A percentile compares a stretch with the other conserved stretches of the same genome.
These are phyloP conservation scores for Calonectria pteridis DNA, from an alignment of 2,329 filamentous ascomycete genomes.

Conservation along the genomic window DNA sequence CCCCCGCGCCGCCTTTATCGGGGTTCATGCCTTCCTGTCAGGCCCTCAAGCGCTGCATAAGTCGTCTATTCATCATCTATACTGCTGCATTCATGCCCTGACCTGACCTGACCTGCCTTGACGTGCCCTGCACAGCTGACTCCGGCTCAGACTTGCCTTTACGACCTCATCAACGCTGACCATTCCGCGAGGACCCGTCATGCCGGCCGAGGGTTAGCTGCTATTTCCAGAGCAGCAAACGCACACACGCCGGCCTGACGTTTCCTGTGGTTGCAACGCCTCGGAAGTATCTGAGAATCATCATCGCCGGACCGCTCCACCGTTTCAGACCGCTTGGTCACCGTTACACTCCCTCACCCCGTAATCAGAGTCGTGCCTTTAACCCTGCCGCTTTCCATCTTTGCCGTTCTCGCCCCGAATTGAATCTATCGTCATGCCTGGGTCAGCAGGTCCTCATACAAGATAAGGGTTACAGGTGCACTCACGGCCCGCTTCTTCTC, in stretches of 20 bases:
- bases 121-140: not conserved
- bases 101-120: not conserved
- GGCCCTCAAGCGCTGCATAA: not conserved
- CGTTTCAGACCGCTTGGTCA: slow-evolving; percentile 34
- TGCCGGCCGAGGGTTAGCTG: slow-evolving; percentile 56
- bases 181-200: slow-evolving; percentile 34
- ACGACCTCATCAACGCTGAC: slow-evolving; percentile 61
- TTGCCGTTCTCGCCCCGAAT: slow-evolving; percentile 85
- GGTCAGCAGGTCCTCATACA: slow-evolving; percentile 24
- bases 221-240: slow-evolving; percentile 56
- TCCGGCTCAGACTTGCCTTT: slow-evolving; percentile 76
- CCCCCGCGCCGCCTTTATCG: not conserved
- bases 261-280: slow-evolving; percentile 51
- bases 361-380: slow-evolving; percentile 75
- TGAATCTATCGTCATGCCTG: slow-evolving; percentile 70
- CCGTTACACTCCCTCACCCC: slow-evolving; percentile 48
- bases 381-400: slow-evolving; percentile 78
- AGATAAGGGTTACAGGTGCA: slow-evolving; percentile 24
- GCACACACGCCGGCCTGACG: slow-evolving; percentile 51
- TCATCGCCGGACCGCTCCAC: slow-evolving; percentile 63
- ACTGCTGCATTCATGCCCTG: not conserved
- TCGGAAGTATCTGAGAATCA: slow-evolving; percentile 85
- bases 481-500: slow-evolving; percentile 93
- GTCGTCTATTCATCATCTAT: not conserved
- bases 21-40: not conserved